Base-by-base conservation (phyloP, 2,329 filamentous ascomycete species). In the Pseudogymnoascus sp. region DNA sequence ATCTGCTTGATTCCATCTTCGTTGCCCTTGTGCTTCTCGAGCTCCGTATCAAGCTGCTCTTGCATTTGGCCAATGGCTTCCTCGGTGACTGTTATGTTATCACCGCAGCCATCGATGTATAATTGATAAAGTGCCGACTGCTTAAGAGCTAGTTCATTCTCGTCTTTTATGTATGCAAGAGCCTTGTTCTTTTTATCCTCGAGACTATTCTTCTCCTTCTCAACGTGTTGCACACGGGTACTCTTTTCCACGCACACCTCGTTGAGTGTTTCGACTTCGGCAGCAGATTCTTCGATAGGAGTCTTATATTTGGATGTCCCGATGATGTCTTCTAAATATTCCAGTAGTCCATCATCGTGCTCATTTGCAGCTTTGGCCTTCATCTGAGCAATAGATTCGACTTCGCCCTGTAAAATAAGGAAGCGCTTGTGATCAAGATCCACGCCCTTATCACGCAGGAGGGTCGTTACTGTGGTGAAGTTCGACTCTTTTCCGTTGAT, bases 351-450 rank as follows among this genome's bases (percentile, higher is more conserved):
- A 71, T 99, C 95, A 65, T 99, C 95, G 71, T 97, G 93, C 74
- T 99, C 95, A 69, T 91, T 93, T 43, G 84, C 88, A 3, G 96
- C 95, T 75, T 99, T 99, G 16, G 96, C 83, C 76, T 99, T 99
- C 95, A 99, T 99, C 76, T 97, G 95, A 5, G 95, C 93, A 72
- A 99, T 99, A 0, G 93, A 97, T 75, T 99, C 95, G 64, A 99
- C 95, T 74, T 99, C 95, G 71, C 95, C 95, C 75, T 99, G 95
- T 9, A 99, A 79, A 71, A 99, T 99, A 61, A 99, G 79, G 77
- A 99, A 99, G 64, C 95, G 90, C 78, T 99, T 99, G 78, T 99
- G 95, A 71, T 99, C 95, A 21, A 99, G 81, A 77, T 99, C 95
- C 14, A 99, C 90, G 1, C 95, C 96, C 23, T 90, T 87, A 21